Evolutionary conservation across 164 flowering plant genomes (phyloP), one percentile per base, ranked within the genome.

Genomic region (Malania oleifera): DNA sequence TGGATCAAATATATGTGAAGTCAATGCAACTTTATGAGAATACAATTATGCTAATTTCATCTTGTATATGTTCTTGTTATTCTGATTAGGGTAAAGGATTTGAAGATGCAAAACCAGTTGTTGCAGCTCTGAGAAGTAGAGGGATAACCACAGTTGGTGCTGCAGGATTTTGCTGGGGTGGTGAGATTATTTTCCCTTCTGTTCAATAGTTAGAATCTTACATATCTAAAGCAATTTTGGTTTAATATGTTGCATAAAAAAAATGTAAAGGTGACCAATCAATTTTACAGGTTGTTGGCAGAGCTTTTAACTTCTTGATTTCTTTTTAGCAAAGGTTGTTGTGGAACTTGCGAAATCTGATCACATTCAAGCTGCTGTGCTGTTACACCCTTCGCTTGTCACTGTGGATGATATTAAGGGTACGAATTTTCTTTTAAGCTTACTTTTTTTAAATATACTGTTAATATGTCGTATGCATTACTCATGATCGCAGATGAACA

Each of bases 111-210:
- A 77, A 70, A 57, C 59, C 59, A 20, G 76, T 77, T 23, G 46
- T 77, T 56, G 67, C 72, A 14, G 80, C 76, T 63, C 63, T 80
- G 22, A 77, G 55, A 49, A 59, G 62, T 34, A 62, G 70, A 61
- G 80, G 82, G 31, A 52, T 70, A 25, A 52, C 75, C 51, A 63
- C 72, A 17, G 44, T 80, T 31, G 85, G 82, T 13, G 82, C 73
- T 63, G 82, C 77, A 20, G 82, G 82, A 0, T 75, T 78, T 62
- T 75, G 80, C 63, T 78, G 75, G 75, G 82, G 82, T n/a, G 82
- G 80, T 75, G 57, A 67, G 67, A 5, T 51, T 52, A 3, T 26
- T 25, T 38, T 35, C 20, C 24, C 17, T 64, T 48, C n/a, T 43
- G 37, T 26, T 52, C 56, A 27, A 54, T 17, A 13, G 13, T 31